Percentiles rank a stretch among this genome's conserved stretches.
phyloP scores from a whole-genome alignment of 495 filamentous ascomycete genomes.

The Xylaria scruposa region DNA sequence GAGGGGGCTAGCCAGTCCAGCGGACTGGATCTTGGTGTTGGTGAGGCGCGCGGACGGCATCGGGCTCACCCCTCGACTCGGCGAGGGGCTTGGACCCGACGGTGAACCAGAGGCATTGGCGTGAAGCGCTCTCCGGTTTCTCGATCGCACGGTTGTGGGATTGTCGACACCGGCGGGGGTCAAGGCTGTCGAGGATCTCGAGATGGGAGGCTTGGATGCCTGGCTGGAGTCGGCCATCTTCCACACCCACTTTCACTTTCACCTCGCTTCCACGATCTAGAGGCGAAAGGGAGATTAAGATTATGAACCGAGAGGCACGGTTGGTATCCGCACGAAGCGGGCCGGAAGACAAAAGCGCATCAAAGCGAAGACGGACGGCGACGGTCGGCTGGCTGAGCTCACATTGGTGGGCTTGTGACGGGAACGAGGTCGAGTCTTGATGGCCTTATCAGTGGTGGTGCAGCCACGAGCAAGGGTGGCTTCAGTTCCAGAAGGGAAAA shows the following conservation, averaged over 20 bases:
- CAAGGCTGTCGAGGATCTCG: conserved; percentile 34
- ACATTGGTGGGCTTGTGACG: conserved; percentile 33
- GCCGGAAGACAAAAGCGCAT: conserved; percentile 20
- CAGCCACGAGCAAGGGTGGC: background rate
- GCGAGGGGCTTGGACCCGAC: conserved; percentile 30
- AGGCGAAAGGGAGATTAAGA: conserved; percentile 31
- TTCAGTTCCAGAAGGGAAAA: background rate
- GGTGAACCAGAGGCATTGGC: conserved; percentile 26
- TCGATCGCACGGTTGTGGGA: conserved; percentile 35
- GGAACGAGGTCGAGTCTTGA: conserved; percentile 11
- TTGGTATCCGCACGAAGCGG: conserved; percentile 32
- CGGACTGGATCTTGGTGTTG: conserved; percentile 39
- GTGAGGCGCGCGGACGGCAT: conserved; percentile 50
- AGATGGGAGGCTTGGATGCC: conserved; percentile 30
- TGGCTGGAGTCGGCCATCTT: conserved; percentile 39
- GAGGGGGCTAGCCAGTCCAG: conserved; percentile 39
- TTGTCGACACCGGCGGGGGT: conserved; percentile 36
- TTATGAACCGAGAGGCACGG: conserved; percentile 34
- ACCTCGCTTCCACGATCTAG: conserved; percentile 5
- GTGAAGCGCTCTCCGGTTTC: conserved; percentile 32
- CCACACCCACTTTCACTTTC: conserved; percentile 2
- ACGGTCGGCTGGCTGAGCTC: conserved; percentile 23
- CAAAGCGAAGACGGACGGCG: conserved; percentile 22
- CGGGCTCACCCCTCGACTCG: conserved; percentile 48
- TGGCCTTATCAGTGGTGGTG: conserved; percentile 18